Evolutionary conservation across 768 basidiomycete genomes (phyloP).

Genomic region (Lentinula edodes): DNA sequence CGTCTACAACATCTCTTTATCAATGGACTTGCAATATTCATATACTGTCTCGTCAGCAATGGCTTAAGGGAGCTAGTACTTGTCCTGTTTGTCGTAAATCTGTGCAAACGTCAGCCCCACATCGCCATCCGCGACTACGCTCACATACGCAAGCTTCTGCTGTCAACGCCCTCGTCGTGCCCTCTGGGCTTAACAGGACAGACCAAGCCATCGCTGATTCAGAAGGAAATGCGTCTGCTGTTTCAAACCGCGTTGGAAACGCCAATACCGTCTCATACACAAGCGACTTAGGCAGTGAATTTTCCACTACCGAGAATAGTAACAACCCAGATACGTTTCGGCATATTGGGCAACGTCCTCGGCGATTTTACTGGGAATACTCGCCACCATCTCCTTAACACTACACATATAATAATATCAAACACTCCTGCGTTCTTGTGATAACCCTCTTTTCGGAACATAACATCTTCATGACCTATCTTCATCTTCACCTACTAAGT

Average conservation of each 20-base stretch:
- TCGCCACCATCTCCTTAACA: neutral
- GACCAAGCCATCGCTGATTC: neutral
- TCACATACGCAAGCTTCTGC: neutral
- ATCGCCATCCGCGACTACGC: neutral
- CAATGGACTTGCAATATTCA: slow-evolving; percentile 1
- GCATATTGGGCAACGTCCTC: neutral
- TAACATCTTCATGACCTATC: too few species aligned
- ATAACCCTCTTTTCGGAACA: too few species aligned
- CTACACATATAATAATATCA: too few species aligned
- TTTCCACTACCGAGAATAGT: neutral
- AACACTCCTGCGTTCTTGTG: too few species aligned
- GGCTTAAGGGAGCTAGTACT: slow-evolving; percentile 69
- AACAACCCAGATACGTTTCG: neutral
- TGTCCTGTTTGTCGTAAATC: slow-evolving; percentile 78
- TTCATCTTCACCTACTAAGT: too few species aligned
- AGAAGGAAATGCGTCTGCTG: neutral
- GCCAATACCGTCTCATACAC: neutral
- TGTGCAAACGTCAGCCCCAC: slow-evolving; percentile 26
- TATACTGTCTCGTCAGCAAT: slow-evolving; percentile 49
- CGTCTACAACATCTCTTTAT: slow-evolving; percentile 12
- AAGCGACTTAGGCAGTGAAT: neutral
- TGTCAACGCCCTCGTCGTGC: too few species aligned
- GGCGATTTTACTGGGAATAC: neutral
- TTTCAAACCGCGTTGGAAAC: neutral
- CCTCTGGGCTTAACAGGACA: neutral